These are phyloP conservation scores for Spraguea lophii DNA, from an alignment of 371 early-diverging fungal species.

Conservation along the genomic window DNA sequence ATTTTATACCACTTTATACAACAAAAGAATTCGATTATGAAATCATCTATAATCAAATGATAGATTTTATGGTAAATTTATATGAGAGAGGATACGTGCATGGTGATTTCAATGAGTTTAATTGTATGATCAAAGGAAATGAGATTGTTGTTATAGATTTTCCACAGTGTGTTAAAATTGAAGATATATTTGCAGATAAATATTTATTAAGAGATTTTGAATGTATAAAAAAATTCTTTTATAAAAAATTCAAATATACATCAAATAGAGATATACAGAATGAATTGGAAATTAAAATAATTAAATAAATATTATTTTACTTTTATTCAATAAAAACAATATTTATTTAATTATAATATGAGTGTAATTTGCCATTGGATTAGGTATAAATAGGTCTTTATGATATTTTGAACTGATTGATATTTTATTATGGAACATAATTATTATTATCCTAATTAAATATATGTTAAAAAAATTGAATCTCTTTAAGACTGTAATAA, in stretches of 20 bases:
- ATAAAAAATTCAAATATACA: conserved; percentile 20
- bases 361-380: no score
- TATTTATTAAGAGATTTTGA: conserved; percentile 92
- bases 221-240: conserved; percentile 80
- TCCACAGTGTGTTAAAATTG: conserved; percentile 92
- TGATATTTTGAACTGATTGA: no score
- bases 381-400: no score
- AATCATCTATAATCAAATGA: conserved; percentile 65
- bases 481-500: no score
- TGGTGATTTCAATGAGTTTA: conserved; percentile 99
- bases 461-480: no score
- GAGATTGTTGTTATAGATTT: conserved; percentile 76
- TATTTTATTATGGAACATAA: no score
- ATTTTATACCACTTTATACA: conserved; percentile 54
- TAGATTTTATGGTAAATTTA: conserved; percentile 74
- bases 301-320: no score
- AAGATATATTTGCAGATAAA: conserved; percentile 61
- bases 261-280: no score
- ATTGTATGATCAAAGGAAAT: conserved; percentile 66
- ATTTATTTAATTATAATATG: no score
- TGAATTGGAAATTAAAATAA: no score
- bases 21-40: conserved; percentile 62
- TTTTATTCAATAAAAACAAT: no score
- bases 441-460: no score
- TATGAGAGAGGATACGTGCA: conserved; percentile 86